Evolutionary conservation across 23 red algal genomes (phyloP), one percentile per base, ranked within the genome.

Genomic region (Gracilariopsis chorda): DNA sequence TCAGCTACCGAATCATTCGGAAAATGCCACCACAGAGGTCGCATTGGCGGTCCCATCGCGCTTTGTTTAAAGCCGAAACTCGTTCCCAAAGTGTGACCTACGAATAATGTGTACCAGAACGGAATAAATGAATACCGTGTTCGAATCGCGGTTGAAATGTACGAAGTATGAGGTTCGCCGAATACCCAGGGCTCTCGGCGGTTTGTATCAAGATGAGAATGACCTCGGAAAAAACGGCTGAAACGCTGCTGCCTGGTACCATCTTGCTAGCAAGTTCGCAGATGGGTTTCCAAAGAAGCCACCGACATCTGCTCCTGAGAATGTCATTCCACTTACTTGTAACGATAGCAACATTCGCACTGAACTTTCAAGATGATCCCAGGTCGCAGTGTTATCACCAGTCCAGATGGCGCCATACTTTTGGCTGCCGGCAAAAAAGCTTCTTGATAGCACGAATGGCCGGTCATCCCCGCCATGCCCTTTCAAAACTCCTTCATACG

Each of bases 261-360:
- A 98, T 28, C 96, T 92, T 7, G 78, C 76, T 12, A 93, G 25
- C 11, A 98, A 91, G 19, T 95, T 88, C 1, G 77, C 42, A n/a
- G 82, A 71, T 40, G 96, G 96, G 69, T 98, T 91, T 52, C 89
- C 89, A 68, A 98, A 98, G 64, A 98, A 98, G 35, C 96, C 96
- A 20, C 96, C 96, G 16, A 98, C 81, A 72, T 98, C 96, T n/a
- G 92, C 96, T n/a, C 96, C 96, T 13, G 70, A 87, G 70, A 98
- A 83, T 12, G 75, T 47, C 51, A 98, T 95, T 39, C 96, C 96
- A 71, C 47, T 53, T 48, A 97, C 51, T 75, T 92, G 82, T 63
- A 98, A 47, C 4, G 92, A 56, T 7, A 98, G 78, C 32, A 98
- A 69, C 96, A 98, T 98, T 24, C 90, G 92, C 48, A 98, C 88